A percentile compares a stretch with the other conserved stretches of the same genome.
Conservation (phyloP, 1,284 basidiomycete genomes). For the Melanopsichium pennsylvanicum region DNA sequence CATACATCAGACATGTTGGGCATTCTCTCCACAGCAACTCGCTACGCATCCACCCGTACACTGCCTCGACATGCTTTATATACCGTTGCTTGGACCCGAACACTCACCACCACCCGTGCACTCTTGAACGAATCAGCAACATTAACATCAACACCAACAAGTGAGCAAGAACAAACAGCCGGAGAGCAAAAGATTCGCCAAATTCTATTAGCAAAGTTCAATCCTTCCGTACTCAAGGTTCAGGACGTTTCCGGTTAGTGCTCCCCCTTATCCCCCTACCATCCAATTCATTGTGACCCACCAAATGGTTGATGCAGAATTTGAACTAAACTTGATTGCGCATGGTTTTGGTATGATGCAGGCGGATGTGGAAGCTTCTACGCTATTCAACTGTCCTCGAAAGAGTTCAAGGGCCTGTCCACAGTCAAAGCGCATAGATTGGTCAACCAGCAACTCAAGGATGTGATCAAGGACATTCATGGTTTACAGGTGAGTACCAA, state of each 20-base stretch:
- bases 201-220: constrained; percentile 78
- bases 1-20: too few species aligned
- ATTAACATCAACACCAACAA: not conserved
- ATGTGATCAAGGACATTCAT: constrained; percentile 90
- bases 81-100: too few species aligned
- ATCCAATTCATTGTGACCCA: too few species aligned
- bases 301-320: too few species aligned
- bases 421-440: constrained; percentile 93
- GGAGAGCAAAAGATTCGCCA: constrained; percentile 70
- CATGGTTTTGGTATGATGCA: too few species aligned
- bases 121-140: not conserved
- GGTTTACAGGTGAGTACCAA: constrained; percentile 82
- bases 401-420: constrained; percentile 82
- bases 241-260: constrained; percentile 67
- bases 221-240: constrained; percentile 69
- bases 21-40: too few species aligned
- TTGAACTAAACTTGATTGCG: too few species aligned
- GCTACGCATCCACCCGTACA: too few species aligned
- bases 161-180: constrained; percentile 4
- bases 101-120: not conserved
- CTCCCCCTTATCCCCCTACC: not conserved
- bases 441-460: constrained; percentile 85
- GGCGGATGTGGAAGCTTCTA: constrained; percentile 95
- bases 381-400: constrained; percentile 85
- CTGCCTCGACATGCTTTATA: too few species aligned